Evolutionary conservation across 2,329 filamentous ascomycete species (phyloP).

Genomic region (Aureobasidium sp.): DNA sequence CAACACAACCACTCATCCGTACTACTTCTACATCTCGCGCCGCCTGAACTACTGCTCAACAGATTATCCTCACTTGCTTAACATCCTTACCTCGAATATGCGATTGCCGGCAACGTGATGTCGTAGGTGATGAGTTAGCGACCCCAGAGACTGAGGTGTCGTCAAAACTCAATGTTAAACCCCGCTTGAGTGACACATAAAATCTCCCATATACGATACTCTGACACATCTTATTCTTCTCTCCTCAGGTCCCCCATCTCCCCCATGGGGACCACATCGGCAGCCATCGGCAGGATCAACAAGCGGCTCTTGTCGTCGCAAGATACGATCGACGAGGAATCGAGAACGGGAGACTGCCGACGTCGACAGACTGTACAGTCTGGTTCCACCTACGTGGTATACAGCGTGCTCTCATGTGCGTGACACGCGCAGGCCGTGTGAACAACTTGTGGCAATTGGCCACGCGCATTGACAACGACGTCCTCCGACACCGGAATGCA

Average conservation of each 20-base stretch:
- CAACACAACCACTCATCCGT: not conserved
- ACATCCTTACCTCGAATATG: not conserved
- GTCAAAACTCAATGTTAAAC: constrained; percentile 1
- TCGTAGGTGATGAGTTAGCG: constrained; percentile 1
- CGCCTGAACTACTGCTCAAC: not conserved
- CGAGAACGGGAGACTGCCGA: not conserved
- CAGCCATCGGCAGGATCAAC: not conserved
- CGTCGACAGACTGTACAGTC: not conserved
- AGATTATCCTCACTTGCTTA: not conserved
- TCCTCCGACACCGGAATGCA: not conserved
- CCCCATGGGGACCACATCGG: constrained; percentile 7
- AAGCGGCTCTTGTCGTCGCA: not conserved
- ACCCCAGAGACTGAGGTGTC: not conserved
- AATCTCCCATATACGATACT: not conserved
- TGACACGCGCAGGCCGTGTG: not conserved
- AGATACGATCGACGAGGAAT: not conserved
- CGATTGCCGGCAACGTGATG: not conserved
- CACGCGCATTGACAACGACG: not conserved
- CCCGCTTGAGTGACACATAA: constrained; percentile 7
- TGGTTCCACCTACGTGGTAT: not conserved
- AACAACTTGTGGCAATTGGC: not conserved
- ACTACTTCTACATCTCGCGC: not conserved
- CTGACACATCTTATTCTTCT: constrained; percentile 10
- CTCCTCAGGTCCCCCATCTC: constrained; percentile 4
- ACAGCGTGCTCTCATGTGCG: not conserved